Evolutionary conservation across 768 basidiomycete species (phyloP).

Genomic region (Lentinula aciculospora): DNA sequence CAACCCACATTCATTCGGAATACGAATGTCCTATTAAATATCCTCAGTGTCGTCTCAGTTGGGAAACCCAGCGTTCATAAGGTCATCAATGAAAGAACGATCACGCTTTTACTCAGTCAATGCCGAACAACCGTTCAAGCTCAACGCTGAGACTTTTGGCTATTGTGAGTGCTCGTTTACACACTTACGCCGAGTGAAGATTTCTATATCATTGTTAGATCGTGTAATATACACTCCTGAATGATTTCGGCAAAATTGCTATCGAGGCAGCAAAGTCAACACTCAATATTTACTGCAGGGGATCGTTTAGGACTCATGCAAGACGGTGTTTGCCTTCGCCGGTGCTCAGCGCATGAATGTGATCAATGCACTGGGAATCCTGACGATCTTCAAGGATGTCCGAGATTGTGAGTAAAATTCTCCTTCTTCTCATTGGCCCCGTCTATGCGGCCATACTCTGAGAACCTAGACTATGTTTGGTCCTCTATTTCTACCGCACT

Average conservation of each 20-base stretch:
- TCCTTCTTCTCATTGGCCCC: neutral
- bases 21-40: constrained; percentile 78
- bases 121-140: constrained; percentile 74
- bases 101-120: constrained; percentile 68
- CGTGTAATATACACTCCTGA: constrained; percentile 85
- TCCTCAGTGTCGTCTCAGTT: constrained; percentile 54
- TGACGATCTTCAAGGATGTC: constrained; percentile 67
- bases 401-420: constrained; percentile 55
- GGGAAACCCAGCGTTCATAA: constrained; percentile 60
- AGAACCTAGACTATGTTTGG: constrained; percentile 71
- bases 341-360: constrained; percentile 75
- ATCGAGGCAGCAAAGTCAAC: constrained; percentile 64
- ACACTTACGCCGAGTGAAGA: neutral
- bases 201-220: constrained; percentile 34
- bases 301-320: constrained; percentile 88
- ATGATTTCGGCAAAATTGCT: constrained; percentile 72
- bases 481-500: constrained; percentile 58
- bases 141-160: constrained; percentile 85
- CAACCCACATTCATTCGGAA: neutral
- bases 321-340: constrained; percentile 75
- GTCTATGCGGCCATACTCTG: neutral
- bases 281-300: constrained; percentile 67
- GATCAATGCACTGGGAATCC: constrained; percentile 46
- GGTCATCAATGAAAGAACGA: constrained; percentile 60
- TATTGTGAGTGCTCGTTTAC: constrained; percentile 59